These are phyloP conservation scores for Cordyceps cicadae DNA, from an alignment of 2,329 filamentous ascomycete genomes.

Conservation along the genomic window DNA sequence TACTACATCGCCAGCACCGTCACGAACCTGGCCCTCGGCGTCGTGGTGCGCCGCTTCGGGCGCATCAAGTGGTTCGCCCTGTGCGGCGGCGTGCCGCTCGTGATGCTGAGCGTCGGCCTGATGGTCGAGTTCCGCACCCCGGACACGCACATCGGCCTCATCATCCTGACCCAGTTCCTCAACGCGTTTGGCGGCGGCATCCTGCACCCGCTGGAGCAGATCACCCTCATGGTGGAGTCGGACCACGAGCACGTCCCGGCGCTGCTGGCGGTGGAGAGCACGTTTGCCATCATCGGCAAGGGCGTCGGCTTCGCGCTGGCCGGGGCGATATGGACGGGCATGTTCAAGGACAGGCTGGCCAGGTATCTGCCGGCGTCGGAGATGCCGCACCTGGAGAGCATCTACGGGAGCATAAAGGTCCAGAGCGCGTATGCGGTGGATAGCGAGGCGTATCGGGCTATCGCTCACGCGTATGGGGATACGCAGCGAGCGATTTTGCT, in stretches of 20 bases:
- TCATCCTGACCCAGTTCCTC: constrained; percentile 54
- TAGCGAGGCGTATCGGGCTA: constrained; percentile 41
- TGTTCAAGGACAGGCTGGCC: constrained; percentile 43
- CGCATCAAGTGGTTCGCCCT: constrained; percentile 24
- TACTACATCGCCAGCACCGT: constrained; percentile 29
- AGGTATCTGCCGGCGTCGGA: constrained; percentile 38
- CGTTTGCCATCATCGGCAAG: constrained; percentile 52
- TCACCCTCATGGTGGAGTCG: constrained; percentile 51
- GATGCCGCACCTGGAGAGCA: constrained; percentile 24
- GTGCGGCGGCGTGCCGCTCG: constrained; percentile 41
- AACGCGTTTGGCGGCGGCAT: constrained; percentile 52
- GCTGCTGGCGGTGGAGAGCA: constrained; percentile 51
- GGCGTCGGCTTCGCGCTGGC: constrained; percentile 53
- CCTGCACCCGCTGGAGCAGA: constrained; percentile 50
- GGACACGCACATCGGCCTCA: constrained; percentile 39
- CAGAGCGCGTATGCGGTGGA: constrained; percentile 47
- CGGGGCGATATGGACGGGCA: constrained; percentile 55
- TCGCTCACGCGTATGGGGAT: constrained; percentile 52
- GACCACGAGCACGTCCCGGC: constrained; percentile 54
- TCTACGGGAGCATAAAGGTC: constrained; percentile 41
- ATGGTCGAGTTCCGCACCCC: constrained; percentile 54
- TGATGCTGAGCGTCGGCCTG: constrained; percentile 46
- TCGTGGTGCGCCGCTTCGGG: constrained; percentile 21
- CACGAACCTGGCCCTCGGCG: constrained; percentile 22
- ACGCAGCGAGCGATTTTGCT: constrained; percentile 44